Percentiles rank a stretch among this genome's conserved stretches.
phyloP scores from a whole-genome alignment of 805 yeast species.

The Limtongozyma cylindracea region DNA sequence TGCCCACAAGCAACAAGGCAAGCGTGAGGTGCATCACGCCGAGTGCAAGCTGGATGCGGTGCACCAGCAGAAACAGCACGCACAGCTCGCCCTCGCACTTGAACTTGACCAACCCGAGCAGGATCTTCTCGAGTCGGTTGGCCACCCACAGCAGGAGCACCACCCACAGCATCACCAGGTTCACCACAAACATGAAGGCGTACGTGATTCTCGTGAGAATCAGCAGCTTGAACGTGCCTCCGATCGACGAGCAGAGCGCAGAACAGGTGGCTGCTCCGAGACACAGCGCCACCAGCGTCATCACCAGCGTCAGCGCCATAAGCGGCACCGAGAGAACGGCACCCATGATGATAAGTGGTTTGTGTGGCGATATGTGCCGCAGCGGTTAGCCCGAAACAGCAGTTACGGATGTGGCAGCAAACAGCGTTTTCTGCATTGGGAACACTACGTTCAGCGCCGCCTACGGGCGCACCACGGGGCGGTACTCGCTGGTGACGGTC shows the following conservation, averaged over 20 bases:
- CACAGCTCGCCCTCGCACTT: conserved; percentile 68
- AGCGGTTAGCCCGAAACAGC: no score
- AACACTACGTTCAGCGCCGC: no score
- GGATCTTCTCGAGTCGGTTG: conserved; percentile 42
- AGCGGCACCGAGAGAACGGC: no score
- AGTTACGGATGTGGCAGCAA: no score
- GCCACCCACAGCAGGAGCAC: conserved; percentile 64
- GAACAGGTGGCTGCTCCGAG: not conserved
- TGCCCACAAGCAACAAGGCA: conserved; percentile 44
- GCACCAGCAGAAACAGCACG: conserved; percentile 81
- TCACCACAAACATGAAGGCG: conserved; percentile 52
- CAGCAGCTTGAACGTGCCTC: conserved; percentile 47
- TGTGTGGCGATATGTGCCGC: no score
- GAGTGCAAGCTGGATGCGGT: conserved; percentile 69
- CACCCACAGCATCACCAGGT: conserved; percentile 80
- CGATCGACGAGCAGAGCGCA: conserved; percentile 3
- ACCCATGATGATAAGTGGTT: no score
- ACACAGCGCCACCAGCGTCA: not conserved
- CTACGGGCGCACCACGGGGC: no score
- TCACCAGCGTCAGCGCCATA: conserved; percentile 10
- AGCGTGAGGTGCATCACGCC: conserved; percentile 56
- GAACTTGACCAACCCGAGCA: conserved; percentile 41
- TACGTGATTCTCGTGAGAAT: conserved; percentile 71
- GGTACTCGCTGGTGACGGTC: no score
- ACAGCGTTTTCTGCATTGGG: no score